phyloP scores from a whole-genome alignment of 1,284 basidiomycete genomes.

The Irpex lacteus region DNA sequence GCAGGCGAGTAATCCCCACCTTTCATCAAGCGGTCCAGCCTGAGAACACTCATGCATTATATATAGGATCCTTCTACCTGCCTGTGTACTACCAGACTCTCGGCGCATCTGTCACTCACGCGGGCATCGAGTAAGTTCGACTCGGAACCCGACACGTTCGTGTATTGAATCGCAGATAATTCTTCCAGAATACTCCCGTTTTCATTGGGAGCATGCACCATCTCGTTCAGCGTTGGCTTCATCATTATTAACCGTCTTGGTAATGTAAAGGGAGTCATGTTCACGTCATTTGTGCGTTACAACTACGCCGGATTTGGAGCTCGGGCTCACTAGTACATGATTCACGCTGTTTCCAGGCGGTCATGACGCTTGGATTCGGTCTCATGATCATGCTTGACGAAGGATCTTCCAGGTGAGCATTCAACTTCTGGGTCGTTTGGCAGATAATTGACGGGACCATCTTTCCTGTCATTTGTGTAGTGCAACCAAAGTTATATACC shows the following conservation, averaged over 20 bases:
- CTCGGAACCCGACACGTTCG: not conserved
- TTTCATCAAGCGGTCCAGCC: not conserved
- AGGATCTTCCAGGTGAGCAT: conserved; percentile 20
- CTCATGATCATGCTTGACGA: conserved; percentile 34
- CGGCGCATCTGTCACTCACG: conserved; percentile 41
- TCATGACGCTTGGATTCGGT: conserved; percentile 34
- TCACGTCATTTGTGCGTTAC: conserved; percentile 22
- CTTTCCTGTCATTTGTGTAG: conserved; percentile 13
- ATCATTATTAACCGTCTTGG: conserved; percentile 35
- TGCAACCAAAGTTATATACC: conserved; percentile 30
- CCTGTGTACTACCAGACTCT: conserved; percentile 43
- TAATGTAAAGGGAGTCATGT: conserved; percentile 37
- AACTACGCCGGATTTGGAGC: not conserved
- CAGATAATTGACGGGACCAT: conserved; percentile 14
- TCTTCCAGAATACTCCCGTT: not conserved
- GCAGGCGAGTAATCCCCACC: not conserved
- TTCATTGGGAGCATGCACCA: conserved; percentile 15
- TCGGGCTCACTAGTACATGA: not conserved
- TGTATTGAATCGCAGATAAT: not conserved
- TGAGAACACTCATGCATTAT: not conserved
- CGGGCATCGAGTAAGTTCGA: conserved; percentile 40
- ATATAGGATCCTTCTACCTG: conserved; percentile 12
- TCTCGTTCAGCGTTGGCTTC: conserved; percentile 34
- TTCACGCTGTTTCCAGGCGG: conserved; percentile 16
- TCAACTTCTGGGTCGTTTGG: not conserved